Percentiles rank a stretch among this genome's conserved stretches.
Conservation (phyloP, 768 basidiomycete species). For the Amanita brunnescens region DNA sequence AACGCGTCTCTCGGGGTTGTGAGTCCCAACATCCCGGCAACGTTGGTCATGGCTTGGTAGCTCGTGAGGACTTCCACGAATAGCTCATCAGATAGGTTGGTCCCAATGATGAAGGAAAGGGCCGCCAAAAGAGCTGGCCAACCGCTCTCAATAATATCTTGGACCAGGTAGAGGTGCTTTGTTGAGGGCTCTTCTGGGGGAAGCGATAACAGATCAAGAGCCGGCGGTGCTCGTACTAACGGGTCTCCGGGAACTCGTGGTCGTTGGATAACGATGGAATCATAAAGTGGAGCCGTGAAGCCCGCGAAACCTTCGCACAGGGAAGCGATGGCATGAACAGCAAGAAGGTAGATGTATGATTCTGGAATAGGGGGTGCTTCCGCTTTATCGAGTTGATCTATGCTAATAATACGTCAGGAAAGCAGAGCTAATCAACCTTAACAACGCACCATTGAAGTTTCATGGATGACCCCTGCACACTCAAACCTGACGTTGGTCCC, state of each 20-base stretch:
- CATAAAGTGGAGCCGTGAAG: conserved; percentile 71
- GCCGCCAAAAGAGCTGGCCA: conserved; percentile 94
- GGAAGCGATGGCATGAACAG: conserved; percentile 78
- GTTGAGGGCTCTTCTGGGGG: conserved; percentile 41
- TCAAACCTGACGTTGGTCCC: conserved; percentile 58
- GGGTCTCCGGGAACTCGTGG: conserved; percentile 56
- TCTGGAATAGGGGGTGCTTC: conserved; percentile 93
- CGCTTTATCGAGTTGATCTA: conserved; percentile 96
- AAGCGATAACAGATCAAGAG: conserved; percentile 53
- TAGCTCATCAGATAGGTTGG: conserved; percentile 86
- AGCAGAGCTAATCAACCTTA: neutral
- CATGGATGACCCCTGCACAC: conserved; percentile 68
- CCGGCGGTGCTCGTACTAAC: conserved; percentile 61
- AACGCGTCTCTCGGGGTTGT: conserved; percentile 89
- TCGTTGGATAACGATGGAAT: conserved; percentile 54
- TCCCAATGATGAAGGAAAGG: conserved; percentile 80
- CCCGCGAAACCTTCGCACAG: conserved; percentile 81
- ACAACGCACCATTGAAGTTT: conserved; percentile 78
- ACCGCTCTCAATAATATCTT: conserved; percentile 73
- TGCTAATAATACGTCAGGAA: conserved; percentile 37
- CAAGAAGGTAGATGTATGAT: conserved; percentile 86
- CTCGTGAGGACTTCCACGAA: conserved; percentile 82
- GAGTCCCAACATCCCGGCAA: conserved; percentile 83
- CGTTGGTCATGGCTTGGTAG: conserved; percentile 78
- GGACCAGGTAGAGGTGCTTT: conserved; percentile 52